Evolutionary conservation across 768 basidiomycete genomes (phyloP).

Genomic region (Coprinellus micaceus): DNA sequence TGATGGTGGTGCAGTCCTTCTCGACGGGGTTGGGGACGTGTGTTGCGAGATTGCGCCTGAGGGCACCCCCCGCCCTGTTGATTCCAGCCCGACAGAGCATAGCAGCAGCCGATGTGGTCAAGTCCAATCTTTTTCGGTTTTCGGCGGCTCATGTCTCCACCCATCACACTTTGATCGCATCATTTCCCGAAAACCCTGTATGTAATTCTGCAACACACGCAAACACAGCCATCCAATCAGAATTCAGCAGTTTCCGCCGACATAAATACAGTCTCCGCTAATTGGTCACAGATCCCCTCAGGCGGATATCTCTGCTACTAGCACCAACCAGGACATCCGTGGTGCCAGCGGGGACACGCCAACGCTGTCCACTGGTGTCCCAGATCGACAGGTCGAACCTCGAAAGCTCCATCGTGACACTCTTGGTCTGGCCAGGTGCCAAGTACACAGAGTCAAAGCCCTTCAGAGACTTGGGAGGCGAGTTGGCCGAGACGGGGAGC

Average conservation of each 20-base stretch:
- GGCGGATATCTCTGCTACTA: slow-evolving; percentile 46
- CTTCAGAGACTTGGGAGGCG: slow-evolving; percentile 49
- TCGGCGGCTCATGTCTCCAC: not conserved
- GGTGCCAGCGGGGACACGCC: slow-evolving; percentile 48
- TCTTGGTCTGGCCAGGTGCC: slow-evolving; percentile 39
- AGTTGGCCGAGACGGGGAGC: slow-evolving; percentile 43
- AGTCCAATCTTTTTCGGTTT: too few relatives aligned
- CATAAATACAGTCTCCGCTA: slow-evolving; percentile 14
- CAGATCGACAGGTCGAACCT: slow-evolving; percentile 53
- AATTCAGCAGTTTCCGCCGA: not conserved
- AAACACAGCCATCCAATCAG: not conserved
- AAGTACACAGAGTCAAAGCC: slow-evolving; percentile 54
- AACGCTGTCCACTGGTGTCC: slow-evolving; percentile 51
- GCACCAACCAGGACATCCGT: slow-evolving; percentile 47
- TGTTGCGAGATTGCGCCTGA: slow-evolving; percentile 34
- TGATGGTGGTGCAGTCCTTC: slow-evolving; percentile 59
- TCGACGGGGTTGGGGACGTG: slow-evolving; percentile 31
- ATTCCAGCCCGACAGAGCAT: slow-evolving; percentile 28
- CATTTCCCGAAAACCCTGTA: not conserved
- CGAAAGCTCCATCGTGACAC: slow-evolving; percentile 44
- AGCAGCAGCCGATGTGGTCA: too few relatives aligned
- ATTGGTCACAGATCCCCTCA: slow-evolving; percentile 38
- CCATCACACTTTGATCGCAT: slow-evolving; percentile 5
- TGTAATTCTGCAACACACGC: too few relatives aligned
- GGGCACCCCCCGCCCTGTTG: slow-evolving; percentile 19